Base-by-base conservation (phyloP, 169 alveolate genomes). In the Theileria equi region DNA sequence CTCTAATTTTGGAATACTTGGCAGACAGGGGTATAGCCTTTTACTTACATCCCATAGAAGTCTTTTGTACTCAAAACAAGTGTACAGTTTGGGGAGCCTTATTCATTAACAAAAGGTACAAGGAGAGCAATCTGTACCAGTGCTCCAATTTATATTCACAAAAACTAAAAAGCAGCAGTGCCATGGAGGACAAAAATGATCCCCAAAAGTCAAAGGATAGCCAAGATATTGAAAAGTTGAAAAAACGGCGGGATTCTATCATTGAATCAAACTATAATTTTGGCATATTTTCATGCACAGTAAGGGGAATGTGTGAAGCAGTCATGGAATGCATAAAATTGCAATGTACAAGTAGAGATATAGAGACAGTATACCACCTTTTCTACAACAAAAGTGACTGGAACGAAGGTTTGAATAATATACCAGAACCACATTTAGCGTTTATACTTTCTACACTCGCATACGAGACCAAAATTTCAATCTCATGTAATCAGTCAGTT, bases 361-460 rank as follows among this genome's bases (percentile, higher is more conserved):
- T 77, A 5, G 86, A 77, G 45, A 77, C 86, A 3, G 50, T 50
- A 23, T 77, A 77, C 35, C 54, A 66, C 31, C 23, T 77, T 16
- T 77, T 77, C 25, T 67, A 40, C 34, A 41, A 54, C 2, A 66
- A 35, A 58, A 31, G 47, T 13, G 86, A 67, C n/a, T 40, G 59
- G 7, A 77, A 57, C 32, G 60, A 32, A n/a, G 72, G 25, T 25
- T 77, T 58, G 21, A 19, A 47, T 19, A n/a, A 26, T 6, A 67
- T 65, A 55, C 77, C 86, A 19, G 86, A 77, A 52, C 81, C 50
- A 31, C 80, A 77, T 29, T 25, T 77, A 0, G 81, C 86, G 3
- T 29, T 66, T 34, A 16, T 77, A 8, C 32, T 77, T 3, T 65
- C 86, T 8, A 11, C 47, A 1, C 52, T 77, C 23, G 68, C 34